Evolutionary conservation across 176 grass and related monocot genomes (phyloP).

Genomic region (Thinopyrum elongatum): DNA sequence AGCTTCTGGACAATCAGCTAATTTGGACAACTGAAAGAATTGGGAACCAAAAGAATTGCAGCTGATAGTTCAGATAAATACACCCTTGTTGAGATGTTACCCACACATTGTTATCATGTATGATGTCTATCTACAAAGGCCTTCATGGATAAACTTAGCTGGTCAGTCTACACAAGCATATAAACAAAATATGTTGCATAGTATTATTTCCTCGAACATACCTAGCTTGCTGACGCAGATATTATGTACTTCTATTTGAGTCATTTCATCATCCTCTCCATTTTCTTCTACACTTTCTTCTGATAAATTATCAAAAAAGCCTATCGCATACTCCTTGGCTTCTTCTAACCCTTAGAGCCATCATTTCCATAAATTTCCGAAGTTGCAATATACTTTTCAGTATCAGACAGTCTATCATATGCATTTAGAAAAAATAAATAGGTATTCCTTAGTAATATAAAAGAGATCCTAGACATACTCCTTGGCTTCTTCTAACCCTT

Average conservation of each 20-base stretch:
- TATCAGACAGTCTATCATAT: background rate
- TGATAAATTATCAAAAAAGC: slow-evolving; percentile 57
- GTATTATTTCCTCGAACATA: slow-evolving; percentile 33
- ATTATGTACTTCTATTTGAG: slow-evolving; percentile 71
- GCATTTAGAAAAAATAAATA: background rate
- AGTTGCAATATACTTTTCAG: slow-evolving; percentile 59
- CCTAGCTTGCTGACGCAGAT: slow-evolving; percentile 87
- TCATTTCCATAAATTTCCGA: slow-evolving; percentile 49
- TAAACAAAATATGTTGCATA: too few species aligned
- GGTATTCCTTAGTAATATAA: background rate
- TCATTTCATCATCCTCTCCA: slow-evolving; percentile 49
- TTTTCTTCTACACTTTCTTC: slow-evolving; percentile 42
- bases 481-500: slow-evolving; percentile 92
- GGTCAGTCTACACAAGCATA: too few species aligned
- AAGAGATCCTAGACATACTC: slow-evolving; percentile 44
- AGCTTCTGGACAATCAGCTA: too few species aligned
- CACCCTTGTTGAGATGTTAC: too few species aligned
- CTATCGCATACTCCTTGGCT: background rate
- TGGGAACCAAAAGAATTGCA: too few species aligned
- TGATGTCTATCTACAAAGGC: too few species aligned
- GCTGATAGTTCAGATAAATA: too few species aligned
- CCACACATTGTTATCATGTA: too few species aligned
- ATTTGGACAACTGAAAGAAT: too few species aligned
- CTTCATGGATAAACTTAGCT: too few species aligned
- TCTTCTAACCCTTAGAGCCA: background rate